Conservation (phyloP, 2,329 filamentous ascomycete genomes). For the Gyromitra esculenta region DNA sequence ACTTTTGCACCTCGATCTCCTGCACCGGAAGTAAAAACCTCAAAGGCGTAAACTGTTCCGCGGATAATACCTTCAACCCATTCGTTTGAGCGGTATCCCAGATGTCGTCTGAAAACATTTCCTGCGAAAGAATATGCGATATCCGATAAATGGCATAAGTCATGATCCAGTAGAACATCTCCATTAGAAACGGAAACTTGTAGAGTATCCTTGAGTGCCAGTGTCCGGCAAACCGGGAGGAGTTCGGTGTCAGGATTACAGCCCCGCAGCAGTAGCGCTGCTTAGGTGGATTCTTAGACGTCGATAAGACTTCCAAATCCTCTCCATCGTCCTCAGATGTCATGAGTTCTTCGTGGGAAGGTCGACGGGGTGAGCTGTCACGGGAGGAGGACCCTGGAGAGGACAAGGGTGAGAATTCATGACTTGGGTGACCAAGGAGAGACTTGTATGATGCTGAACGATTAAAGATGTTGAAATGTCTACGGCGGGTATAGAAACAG, state of each 20-base stretch:
- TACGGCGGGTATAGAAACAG: constrained; percentile 55
- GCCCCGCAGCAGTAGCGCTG: constrained; percentile 65
- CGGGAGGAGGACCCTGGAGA: constrained; percentile 22
- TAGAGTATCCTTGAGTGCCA: constrained; percentile 72
- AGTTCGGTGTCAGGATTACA: constrained; percentile 66
- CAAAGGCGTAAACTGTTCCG: constrained; percentile 66
- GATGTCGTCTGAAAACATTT: constrained; percentile 61
- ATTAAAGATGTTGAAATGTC: constrained; percentile 36
- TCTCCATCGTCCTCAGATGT: constrained; percentile 26
- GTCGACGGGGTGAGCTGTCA: neutral
- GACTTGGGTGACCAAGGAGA: constrained; percentile 39
- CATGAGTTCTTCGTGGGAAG: constrained; percentile 13
- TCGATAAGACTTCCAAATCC: constrained; percentile 20
- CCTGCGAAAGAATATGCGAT: constrained; percentile 54
- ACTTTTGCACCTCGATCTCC: constrained; percentile 67
- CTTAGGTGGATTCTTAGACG: constrained; percentile 62
- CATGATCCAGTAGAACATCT: constrained; percentile 79
- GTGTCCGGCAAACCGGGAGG: constrained; percentile 70
- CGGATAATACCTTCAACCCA: constrained; percentile 66
- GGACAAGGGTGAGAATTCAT: constrained; percentile 26
- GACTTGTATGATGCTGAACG: constrained; percentile 33
- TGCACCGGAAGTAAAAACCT: constrained; percentile 66
- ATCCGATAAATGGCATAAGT: constrained; percentile 59
- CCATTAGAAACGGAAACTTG: constrained; percentile 74
- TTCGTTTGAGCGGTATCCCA: constrained; percentile 69